Conservation (phyloP, 2,329 filamentous ascomycete species). For the Blumeria graminis region DNA sequence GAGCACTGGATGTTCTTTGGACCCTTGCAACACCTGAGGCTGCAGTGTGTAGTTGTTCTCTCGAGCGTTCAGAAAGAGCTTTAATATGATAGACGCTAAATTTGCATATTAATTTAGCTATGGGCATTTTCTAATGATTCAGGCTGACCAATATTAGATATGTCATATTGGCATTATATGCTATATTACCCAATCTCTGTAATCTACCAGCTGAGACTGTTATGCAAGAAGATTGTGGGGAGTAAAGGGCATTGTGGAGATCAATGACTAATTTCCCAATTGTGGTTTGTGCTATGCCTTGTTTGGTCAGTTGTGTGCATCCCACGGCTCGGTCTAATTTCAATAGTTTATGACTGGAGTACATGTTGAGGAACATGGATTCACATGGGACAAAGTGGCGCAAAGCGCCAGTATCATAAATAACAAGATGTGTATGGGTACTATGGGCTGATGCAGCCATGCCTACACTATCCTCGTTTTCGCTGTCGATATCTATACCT, state of each 20-base stretch:
- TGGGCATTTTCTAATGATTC: not conserved
- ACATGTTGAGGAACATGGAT: not conserved
- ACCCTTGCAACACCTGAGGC: not conserved
- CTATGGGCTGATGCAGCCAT: not conserved
- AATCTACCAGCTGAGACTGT: not conserved
- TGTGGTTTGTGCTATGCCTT: not conserved
- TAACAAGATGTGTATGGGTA: not conserved
- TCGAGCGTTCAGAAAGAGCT: not conserved
- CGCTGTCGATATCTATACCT: not conserved
- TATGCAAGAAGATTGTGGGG: not conserved
- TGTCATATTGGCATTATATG: not conserved
- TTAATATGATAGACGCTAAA: not conserved
- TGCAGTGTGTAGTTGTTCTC: not conserved
- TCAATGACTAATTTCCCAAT: not conserved
- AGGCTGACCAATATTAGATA: too few species aligned
- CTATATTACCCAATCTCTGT: not conserved
- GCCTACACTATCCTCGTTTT: not conserved
- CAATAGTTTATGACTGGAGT: too few species aligned
- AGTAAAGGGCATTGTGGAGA: not conserved
- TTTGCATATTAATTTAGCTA: not conserved
- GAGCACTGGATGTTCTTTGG: not conserved
- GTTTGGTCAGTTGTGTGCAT: too few species aligned
- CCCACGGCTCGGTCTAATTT: too few species aligned
- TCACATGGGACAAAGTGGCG: not conserved
- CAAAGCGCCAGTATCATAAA: not conserved